phyloP scores from a whole-genome alignment of 805 yeast genomes.

The Cyberlindnera galapagoensis region DNA sequence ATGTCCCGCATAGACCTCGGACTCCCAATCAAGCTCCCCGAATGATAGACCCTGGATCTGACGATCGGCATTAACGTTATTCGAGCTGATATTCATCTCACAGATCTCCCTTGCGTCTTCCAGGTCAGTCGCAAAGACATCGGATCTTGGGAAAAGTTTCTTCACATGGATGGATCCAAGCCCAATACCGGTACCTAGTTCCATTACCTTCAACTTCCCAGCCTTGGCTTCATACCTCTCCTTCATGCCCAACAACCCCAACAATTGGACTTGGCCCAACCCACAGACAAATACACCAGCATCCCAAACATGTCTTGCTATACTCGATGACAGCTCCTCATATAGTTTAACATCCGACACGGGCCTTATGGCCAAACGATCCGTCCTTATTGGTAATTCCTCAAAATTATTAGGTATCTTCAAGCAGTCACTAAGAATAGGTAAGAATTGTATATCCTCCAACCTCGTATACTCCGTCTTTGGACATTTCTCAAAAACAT shows the following conservation, averaged over 20 bases:
- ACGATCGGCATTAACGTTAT: not conserved
- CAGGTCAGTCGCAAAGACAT: constrained; percentile 30
- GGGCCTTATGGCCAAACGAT: constrained; percentile 13
- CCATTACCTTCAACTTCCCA: constrained; percentile 25
- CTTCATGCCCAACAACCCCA: no score
- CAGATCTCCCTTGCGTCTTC: constrained; percentile 33
- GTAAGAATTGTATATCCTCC: constrained; percentile 8
- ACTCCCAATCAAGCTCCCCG: constrained; percentile 32
- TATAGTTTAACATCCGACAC: constrained; percentile 11
- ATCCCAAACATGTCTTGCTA: constrained; percentile 40
- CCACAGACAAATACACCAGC: constrained; percentile 26
- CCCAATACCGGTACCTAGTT: constrained; percentile 40
- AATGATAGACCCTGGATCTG: no score
- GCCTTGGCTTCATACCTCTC: not conserved
- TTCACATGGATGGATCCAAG: constrained; percentile 29
- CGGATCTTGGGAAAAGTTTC: constrained; percentile 14
- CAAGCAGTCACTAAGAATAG: constrained; percentile 14
- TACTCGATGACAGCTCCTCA: constrained; percentile 34
- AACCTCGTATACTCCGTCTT: constrained; percentile 1
- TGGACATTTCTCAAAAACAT: constrained; percentile 5
- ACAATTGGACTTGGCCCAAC: no score
- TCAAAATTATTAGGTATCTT: constrained; percentile 9
- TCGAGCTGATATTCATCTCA: constrained; percentile 23
- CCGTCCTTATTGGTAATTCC: constrained; percentile 15
- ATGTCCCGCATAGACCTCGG: constrained; percentile 7